These are phyloP conservation scores for Pythium brachiatum DNA, from an alignment of 352 stramenopile species.

Conservation along the genomic window DNA sequence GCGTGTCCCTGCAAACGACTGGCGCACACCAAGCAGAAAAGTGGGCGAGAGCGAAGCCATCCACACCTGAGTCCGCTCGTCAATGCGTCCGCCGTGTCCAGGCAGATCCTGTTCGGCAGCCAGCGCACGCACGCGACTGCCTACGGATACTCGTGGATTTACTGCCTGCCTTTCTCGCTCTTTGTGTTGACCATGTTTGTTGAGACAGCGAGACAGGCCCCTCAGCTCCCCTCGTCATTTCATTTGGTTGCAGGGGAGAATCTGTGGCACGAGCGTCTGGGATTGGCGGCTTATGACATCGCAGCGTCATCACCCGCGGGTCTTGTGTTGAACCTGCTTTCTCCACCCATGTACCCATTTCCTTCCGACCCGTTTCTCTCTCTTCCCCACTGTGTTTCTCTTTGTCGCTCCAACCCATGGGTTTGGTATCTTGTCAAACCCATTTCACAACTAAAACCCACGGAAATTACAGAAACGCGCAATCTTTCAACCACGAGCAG, in stretches of 20 bases:
- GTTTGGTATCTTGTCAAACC: background rate
- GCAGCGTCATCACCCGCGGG: conserved; percentile 20
- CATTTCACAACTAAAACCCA: conserved; percentile 3
- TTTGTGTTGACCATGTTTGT: background rate
- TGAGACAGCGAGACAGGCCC: background rate
- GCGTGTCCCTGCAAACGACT: conserved; percentile 27
- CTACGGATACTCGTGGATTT: no score
- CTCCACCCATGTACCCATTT: background rate
- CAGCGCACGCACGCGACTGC: background rate
- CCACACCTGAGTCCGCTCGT: conserved; percentile 2
- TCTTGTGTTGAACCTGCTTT: conserved; percentile 19
- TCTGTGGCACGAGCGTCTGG: conserved; percentile 1
- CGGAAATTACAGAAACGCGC: conserved; percentile 29
- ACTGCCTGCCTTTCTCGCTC: background rate
- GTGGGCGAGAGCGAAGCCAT: conserved; percentile 15
- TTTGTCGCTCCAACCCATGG: background rate
- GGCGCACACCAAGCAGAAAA: conserved; percentile 33
- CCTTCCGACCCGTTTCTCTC: background rate
- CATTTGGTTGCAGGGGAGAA: background rate
- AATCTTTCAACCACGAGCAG: conserved; percentile 13
- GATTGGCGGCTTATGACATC: conserved; percentile 24
- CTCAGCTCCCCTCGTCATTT: background rate
- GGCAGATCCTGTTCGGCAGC: background rate
- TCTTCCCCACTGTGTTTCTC: background rate
- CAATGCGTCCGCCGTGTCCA: background rate